Evolutionary conservation across 345 rosid species (phyloP).

Genomic region (Ricinus communis): DNA sequence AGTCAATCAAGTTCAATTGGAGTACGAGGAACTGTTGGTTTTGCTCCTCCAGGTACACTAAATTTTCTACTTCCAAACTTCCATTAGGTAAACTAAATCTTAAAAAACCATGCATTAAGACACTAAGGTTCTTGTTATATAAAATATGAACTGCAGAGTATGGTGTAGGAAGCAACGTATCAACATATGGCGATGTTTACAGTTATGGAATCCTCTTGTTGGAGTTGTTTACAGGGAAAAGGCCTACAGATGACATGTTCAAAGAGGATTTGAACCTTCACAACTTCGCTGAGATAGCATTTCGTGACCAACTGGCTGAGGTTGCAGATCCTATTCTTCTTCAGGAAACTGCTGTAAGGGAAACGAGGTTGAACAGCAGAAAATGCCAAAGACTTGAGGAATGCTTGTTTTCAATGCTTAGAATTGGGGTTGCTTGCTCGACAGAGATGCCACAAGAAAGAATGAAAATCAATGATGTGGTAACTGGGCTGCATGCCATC

Average conservation of each 20-base stretch:
- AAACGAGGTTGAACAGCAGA: neutral
- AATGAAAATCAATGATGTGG: neutral
- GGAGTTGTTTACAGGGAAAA: neutral
- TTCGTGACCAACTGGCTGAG: neutral
- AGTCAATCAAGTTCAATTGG: slow-evolving; percentile 6
- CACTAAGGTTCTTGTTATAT: too few relatives aligned
- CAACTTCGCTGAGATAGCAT: neutral
- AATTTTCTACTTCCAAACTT: neutral
- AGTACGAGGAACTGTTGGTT: slow-evolving; percentile 4
- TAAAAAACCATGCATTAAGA: too few relatives aligned
- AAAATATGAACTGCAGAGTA: neutral
- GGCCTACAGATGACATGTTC: neutral
- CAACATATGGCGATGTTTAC: neutral
- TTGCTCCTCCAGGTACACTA: slow-evolving; percentile 10
- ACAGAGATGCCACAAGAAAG: neutral
- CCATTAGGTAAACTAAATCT: too few relatives aligned
- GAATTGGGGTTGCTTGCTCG: neutral
- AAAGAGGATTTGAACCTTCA: neutral
- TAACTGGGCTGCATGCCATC: too few relatives aligned
- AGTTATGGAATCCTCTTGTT: neutral
- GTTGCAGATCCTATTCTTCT: neutral
- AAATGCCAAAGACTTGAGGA: neutral
- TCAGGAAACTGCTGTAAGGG: neutral
- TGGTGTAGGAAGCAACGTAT: neutral
- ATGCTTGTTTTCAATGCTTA: neutral